phyloP scores from a whole-genome alignment of 495 filamentous ascomycete genomes.

The Hypoxylon intermedium region DNA sequence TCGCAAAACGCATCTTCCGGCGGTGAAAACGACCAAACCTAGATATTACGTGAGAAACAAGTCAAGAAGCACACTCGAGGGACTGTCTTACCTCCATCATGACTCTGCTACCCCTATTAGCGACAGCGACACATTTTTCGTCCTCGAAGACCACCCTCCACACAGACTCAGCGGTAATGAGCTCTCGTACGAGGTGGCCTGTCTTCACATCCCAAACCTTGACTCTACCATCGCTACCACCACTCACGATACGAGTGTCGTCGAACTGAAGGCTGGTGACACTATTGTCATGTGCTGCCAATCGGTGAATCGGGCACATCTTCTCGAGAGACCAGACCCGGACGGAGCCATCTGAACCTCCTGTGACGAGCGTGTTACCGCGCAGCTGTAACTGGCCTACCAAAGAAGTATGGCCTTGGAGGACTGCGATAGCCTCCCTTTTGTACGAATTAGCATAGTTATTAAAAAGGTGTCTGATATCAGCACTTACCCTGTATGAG shows the following conservation, averaged over 20 bases:
- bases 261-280: conserved; percentile 98
- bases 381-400: conserved; percentile 98
- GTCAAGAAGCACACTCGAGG: conserved; percentile 6
- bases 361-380: conserved; percentile 91
- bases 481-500: conserved; percentile 75
- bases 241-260: conserved; percentile 89
- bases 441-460: conserved; percentile 33
- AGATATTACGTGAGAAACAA: conserved; percentile 25
- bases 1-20: conserved; percentile 71
- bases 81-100: conserved; percentile 86
- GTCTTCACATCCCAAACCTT: conserved; percentile 97
- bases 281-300: conserved; percentile 98
- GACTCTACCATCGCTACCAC: conserved; percentile 93
- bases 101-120: conserved; percentile 78
- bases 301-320: conserved; percentile 87
- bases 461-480: neutral
- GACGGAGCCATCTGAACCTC: conserved; percentile 93
- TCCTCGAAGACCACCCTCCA: conserved; percentile 99
- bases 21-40: conserved; percentile 94
- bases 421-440: conserved; percentile 83
- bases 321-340: conserved; percentile 92
- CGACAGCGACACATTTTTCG: conserved; percentile 97
- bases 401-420: conserved; percentile 95
- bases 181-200: conserved; percentile 86
- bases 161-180: conserved; percentile 88